Conservation (phyloP, 2,329 filamentous ascomycete species). For the Apiospora hydei region DNA sequence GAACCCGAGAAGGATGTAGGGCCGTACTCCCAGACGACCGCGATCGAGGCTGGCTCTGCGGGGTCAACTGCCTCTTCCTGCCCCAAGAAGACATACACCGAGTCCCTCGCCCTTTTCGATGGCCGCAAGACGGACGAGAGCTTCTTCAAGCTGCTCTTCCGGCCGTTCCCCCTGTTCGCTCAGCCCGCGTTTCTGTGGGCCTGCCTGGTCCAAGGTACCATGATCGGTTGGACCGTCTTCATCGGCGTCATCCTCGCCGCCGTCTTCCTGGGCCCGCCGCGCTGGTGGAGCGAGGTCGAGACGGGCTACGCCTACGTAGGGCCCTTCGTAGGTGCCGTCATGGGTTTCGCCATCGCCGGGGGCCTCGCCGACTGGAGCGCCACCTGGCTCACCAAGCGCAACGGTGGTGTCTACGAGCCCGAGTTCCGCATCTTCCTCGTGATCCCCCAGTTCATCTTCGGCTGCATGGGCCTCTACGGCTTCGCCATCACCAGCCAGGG, state of each 20-base stretch:
- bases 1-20: not conserved
- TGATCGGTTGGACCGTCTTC: constrained; percentile 96
- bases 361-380: constrained; percentile 76
- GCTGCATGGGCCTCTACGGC: constrained; percentile 81
- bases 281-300: constrained; percentile 81
- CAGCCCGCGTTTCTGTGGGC: constrained; percentile 88
- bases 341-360: constrained; percentile 80
- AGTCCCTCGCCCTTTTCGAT: constrained; percentile 75
- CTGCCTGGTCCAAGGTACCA: constrained; percentile 80
- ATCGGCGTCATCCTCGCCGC: constrained; percentile 85
- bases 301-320: constrained; percentile 89
- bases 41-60: not conserved
- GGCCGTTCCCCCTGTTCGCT: constrained; percentile 82
- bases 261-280: constrained; percentile 80
- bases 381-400: constrained; percentile 72
- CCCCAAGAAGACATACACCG: constrained; percentile 62
- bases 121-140: constrained; percentile 81
- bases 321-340: constrained; percentile 81
- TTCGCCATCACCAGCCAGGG: constrained; percentile 78
- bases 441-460: constrained; percentile 80
- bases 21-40: constrained; percentile 25
- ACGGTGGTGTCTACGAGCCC: constrained; percentile 86
- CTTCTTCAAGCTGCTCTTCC: constrained; percentile 69
- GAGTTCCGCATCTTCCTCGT: constrained; percentile 89
- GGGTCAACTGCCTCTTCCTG: constrained; percentile 38